Conservation (phyloP, 306 rosid genomes). For the Lathyrus aphaca region DNA sequence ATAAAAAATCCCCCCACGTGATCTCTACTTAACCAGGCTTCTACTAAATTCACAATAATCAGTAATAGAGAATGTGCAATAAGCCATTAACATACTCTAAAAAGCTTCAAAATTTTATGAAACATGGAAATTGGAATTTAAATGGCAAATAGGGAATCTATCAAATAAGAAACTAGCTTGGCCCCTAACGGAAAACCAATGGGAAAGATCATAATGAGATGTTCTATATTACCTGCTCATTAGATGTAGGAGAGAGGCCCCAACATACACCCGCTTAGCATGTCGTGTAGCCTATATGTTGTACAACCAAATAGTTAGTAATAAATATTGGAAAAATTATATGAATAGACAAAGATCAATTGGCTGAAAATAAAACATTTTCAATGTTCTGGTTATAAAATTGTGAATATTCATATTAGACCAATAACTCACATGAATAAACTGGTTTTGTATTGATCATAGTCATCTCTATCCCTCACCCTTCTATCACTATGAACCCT, state of each 20-base stretch:
- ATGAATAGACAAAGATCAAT: too few relatives aligned
- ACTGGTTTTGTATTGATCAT: constrained; percentile 54
- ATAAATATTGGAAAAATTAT: too few relatives aligned
- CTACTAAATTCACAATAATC: constrained; percentile 1
- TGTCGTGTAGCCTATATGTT: constrained; percentile 87
- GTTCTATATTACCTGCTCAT: constrained; percentile 72
- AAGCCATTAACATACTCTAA: too few relatives aligned
- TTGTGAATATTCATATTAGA: background rate
- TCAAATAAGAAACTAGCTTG: too few relatives aligned
- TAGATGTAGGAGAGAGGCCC: constrained; percentile 97
- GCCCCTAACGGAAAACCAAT: constrained; percentile 7
- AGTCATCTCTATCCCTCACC: constrained; percentile 79
- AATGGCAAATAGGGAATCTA: too few relatives aligned
- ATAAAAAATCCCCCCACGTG: background rate
- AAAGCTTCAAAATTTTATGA: too few relatives aligned
- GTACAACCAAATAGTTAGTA: too few relatives aligned
- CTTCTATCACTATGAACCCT: constrained; percentile 82
- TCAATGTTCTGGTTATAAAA: background rate
- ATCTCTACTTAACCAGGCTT: background rate
- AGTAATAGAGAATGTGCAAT: background rate
- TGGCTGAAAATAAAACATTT: too few relatives aligned
- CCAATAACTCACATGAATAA: background rate
- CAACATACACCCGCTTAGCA: constrained; percentile 97
- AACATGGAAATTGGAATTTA: too few relatives aligned
- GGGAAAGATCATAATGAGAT: background rate